phyloP scores from a whole-genome alignment of 345 rosid genomes.

The Lepidium africanum region DNA sequence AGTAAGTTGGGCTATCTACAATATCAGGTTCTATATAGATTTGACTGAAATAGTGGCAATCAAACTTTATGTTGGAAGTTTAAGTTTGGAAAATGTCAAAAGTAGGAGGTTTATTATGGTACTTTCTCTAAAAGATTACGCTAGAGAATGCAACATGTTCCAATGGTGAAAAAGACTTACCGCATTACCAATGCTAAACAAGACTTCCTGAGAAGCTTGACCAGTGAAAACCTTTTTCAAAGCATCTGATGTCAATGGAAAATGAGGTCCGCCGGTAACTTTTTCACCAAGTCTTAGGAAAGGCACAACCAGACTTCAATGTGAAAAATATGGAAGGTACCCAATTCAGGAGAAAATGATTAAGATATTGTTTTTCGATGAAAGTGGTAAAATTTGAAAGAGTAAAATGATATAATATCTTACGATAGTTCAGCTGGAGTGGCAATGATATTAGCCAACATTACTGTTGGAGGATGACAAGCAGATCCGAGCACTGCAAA shows the following conservation, averaged over 20 bases:
- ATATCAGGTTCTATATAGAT: no score
- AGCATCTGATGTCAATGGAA: slow-evolving; percentile 89
- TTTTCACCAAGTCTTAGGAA: slow-evolving; percentile 89
- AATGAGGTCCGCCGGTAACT: slow-evolving; percentile 76
- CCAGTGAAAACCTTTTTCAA: slow-evolving; percentile 84
- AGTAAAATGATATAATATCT: not conserved
- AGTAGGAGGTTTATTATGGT: no score
- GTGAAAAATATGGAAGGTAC: slow-evolving; percentile 2
- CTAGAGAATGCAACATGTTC: not conserved
- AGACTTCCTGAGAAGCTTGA: slow-evolving; percentile 69
- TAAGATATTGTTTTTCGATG: not conserved
- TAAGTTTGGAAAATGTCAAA: no score
- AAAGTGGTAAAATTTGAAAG: not conserved
- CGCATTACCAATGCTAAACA: slow-evolving; percentile 73
- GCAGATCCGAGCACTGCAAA: slow-evolving; percentile 66
- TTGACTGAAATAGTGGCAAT: no score
- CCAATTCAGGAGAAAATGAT: not conserved
- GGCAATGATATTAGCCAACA: slow-evolving; percentile 85
- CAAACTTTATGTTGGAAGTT: no score
- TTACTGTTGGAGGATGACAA: slow-evolving; percentile 80
- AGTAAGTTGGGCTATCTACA: no score
- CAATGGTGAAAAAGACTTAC: slow-evolving; percentile 33
- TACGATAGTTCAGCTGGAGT: slow-evolving; percentile 88
- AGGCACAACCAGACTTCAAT: slow-evolving; percentile 73
- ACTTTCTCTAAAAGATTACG: not conserved